Percentiles rank a stretch among this genome's conserved stretches.
Evolutionary conservation across 805 yeast species (phyloP).

Genomic region (Sugiyamaella marilandica): DNA sequence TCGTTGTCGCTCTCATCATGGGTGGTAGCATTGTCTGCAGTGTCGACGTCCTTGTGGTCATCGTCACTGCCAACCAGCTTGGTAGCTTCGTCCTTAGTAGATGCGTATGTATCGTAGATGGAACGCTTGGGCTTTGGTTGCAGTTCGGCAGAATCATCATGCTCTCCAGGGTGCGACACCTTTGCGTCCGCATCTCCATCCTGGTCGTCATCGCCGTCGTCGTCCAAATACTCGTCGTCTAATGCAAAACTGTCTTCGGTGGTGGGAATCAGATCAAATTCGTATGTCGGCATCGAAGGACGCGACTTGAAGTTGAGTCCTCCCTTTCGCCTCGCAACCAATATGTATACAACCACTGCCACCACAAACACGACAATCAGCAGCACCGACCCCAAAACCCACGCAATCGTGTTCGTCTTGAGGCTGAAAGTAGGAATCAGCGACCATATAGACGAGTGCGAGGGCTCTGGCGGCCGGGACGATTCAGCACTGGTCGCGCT

Average conservation of each 20-base stretch:
- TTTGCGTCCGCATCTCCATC: slow-evolving; percentile 5
- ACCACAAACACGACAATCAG: slow-evolving; percentile 42
- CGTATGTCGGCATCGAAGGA: slow-evolving; percentile 17
- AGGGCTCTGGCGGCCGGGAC: slow-evolving; percentile 2
- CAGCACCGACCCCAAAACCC: slow-evolving; percentile 39
- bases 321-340: slow-evolving; percentile 35
- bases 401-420: slow-evolving; percentile 25
- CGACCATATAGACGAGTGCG: slow-evolving; percentile 18
- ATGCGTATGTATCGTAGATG: slow-evolving; percentile 8
- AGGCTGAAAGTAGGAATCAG: slow-evolving; percentile 31
- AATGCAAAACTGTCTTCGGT: slow-evolving; percentile 15
- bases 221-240: slow-evolving; percentile 1
- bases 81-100: slow-evolving; percentile 3
- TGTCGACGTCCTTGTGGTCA: slow-evolving; percentile 1
- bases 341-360: slow-evolving; percentile 36
- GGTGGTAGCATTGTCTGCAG: not conserved
- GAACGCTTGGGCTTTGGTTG: slow-evolving; percentile 2
- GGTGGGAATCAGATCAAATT: slow-evolving; percentile 24
- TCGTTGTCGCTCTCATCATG: slow-evolving; percentile 6
- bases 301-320: slow-evolving; percentile 11
- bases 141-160: slow-evolving; percentile 2
- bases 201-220: slow-evolving; percentile 7
- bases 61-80: too few species aligned
- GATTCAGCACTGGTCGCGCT: slow-evolving; percentile 8
- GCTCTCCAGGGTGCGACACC: slow-evolving; percentile 1